Percentiles rank a stretch among this genome's conserved stretches.
These are phyloP conservation scores for Lablab purpureus DNA, from an alignment of 306 rosid species.

Conservation along the genomic window DNA sequence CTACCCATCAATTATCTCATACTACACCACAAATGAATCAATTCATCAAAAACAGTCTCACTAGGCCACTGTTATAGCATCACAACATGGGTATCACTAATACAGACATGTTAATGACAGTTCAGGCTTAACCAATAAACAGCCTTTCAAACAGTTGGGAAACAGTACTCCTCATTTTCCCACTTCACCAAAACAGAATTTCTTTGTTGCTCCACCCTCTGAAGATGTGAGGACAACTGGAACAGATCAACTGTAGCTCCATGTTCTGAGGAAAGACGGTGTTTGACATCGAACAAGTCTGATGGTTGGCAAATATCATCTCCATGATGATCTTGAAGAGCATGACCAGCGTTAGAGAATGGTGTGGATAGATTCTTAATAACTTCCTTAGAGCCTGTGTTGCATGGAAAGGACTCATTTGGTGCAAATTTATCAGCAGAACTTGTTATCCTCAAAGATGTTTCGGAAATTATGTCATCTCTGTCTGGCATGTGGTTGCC, in stretches of 20 bases:
- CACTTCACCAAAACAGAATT: conserved; percentile 58
- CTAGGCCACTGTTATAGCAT: conserved; percentile 17
- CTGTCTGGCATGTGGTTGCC: conserved; percentile 32
- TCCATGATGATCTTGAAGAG: conserved; percentile 40
- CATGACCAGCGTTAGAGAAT: conserved; percentile 42
- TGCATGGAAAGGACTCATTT: conserved; percentile 51
- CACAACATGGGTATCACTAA: conserved; percentile 24
- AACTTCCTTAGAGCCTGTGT: conserved; percentile 47
- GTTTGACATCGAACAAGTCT: conserved; percentile 40
- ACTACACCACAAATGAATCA: conserved; percentile 27
- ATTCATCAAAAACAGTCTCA: conserved; percentile 3
- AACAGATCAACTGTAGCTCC: conserved; percentile 67
- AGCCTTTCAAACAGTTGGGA: conserved; percentile 50
- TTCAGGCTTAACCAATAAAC: conserved; percentile 42
- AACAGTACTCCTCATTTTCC: conserved; percentile 60
- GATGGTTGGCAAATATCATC: conserved; percentile 46
- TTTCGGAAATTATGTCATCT: conserved; percentile 47
- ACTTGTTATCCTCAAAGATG: conserved; percentile 38
- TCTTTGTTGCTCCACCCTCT: conserved; percentile 79
- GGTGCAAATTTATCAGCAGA: conserved; percentile 46
- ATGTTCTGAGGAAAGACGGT: conserved; percentile 47
- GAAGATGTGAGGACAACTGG: conserved; percentile 81
- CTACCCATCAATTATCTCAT: conserved; percentile 27
- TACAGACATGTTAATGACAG: conserved; percentile 42
- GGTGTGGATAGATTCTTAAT: conserved; percentile 47